These are phyloP conservation scores for Ceratobasidium sp. DNA, from an alignment of 1,284 basidiomycete species.

Conservation along the genomic window DNA sequence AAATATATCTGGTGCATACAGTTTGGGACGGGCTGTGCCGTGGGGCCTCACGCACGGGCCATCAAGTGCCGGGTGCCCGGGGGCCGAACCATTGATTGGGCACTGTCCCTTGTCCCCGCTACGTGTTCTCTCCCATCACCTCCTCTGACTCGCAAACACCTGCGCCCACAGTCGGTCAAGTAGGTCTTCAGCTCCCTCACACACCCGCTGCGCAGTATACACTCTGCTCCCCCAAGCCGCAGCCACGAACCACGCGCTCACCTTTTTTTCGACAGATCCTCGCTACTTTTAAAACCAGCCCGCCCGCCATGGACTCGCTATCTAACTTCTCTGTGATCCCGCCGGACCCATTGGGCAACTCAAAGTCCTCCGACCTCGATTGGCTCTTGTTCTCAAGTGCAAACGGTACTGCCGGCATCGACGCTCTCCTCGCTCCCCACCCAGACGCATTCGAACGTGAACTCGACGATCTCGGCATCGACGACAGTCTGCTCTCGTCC, in stretches of 20 bases:
- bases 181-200: conserved; percentile 6
- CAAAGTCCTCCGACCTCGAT: conserved; percentile 57
- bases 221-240: conserved; percentile 35
- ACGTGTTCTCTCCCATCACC: conserved; percentile 36
- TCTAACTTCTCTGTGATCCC: conserved; percentile 26
- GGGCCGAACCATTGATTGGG: conserved; percentile 20
- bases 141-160: conserved; percentile 16
- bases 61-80: conserved; percentile 9
- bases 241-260: conserved; percentile 31
- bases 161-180: conserved; percentile 32
- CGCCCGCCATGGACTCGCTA: conserved; percentile 39
- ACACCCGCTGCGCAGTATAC: conserved; percentile 4
- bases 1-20: neutral
- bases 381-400: conserved; percentile 71
- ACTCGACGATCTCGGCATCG: conserved; percentile 73
- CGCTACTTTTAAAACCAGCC: conserved; percentile 20
- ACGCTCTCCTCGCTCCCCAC: conserved; percentile 73
- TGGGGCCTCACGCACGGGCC: conserved; percentile 27
- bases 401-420: conserved; percentile 53
- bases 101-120: conserved; percentile 6
- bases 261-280: conserved; percentile 1
- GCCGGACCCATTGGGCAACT: conserved; percentile 38
- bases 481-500: conserved; percentile 51
- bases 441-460: conserved; percentile 83
- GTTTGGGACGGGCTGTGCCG: conserved; percentile 24